Evolutionary conservation across 441 rosid genomes (phyloP), one percentile per base, ranked within the genome.

Genomic region (Bruguiera hainesii): DNA sequence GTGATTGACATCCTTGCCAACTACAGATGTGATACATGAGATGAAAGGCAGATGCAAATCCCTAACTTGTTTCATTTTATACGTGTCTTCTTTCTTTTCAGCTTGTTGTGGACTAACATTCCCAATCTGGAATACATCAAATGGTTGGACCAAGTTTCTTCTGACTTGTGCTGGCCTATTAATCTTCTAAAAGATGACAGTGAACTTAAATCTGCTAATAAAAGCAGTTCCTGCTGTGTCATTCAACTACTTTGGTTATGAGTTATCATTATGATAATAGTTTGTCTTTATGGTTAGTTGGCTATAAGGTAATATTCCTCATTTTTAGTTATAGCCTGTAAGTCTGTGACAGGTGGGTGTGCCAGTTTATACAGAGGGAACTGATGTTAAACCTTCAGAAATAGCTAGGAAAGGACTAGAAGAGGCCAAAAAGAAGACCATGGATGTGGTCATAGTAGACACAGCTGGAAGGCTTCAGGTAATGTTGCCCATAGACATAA

Each of bases 381-480:
- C 95, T 56, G 95, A 89, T 39, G 87, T 85, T 68, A 95, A 85
- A 76, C 98, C 97, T 72, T 75, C 97, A 68, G 93, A 86, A 71
- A 92, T 95, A 80, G 96, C 98, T 57, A 90, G 79, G 79, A 89
- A 85, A 83, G 99, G 97, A 77, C 79, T 95, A 42, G 79, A 69
- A 71, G 96, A 95, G 81, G 97, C 98, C 30, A 95, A 82, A 77
- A 87, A 78, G 83, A 84, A 95, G 71, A 92, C 82, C 46, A 65
- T 90, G 13, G 99, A 95, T 79, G 90, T 95, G 35, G 90, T 95
- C 71, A 85, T 92, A 28, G 84, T 95, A 79, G 99, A 95, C 74
- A 95, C 99, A 35, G 99, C 99, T 52, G 99, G 99, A 75, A 84
- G 99, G 79, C 96, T 95, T 73, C 99, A 95, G 97, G 99, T 91